phyloP scores from a whole-genome alignment of 2,329 filamentous ascomycete species.

The Ploettnerulaceae sp. region DNA sequence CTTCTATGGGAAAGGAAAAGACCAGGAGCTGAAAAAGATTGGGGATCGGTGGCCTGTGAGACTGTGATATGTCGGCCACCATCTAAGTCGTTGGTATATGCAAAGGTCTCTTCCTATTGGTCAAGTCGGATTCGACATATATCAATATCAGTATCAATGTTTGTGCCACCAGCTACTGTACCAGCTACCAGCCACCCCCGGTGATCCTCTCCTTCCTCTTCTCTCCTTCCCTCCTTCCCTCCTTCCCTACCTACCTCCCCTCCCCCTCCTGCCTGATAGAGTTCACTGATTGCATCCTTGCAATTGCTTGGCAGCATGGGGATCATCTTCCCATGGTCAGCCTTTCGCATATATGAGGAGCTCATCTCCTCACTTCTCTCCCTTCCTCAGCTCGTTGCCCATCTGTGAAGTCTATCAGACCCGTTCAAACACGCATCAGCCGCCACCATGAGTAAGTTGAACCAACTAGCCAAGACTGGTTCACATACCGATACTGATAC shows the following conservation, averaged over 20 bases:
- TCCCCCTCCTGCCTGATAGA: constrained; percentile 2
- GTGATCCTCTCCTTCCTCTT: too few species aligned
- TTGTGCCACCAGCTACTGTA: too few species aligned
- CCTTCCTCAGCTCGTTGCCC: constrained; percentile 1
- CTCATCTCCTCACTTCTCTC: neutral
- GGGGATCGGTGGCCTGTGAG: neutral
- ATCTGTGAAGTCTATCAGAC: constrained; percentile 1
- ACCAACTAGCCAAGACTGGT: too few species aligned
- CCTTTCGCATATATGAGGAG: constrained; percentile 8
- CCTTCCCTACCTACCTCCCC: neutral
- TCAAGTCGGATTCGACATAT: neutral
- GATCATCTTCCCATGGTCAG: constrained; percentile 1
- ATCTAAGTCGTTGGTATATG: neutral
- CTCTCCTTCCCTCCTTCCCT: too few species aligned
- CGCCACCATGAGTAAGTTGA: constrained; percentile 16
- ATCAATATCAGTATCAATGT: constrained; percentile 8
- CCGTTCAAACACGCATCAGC: neutral
- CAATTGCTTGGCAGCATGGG: constrained; percentile 2
- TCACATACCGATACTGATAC: too few species aligned
- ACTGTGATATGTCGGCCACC: neutral
- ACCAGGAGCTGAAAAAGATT: too few species aligned
- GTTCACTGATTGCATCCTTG: constrained; percentile 7
- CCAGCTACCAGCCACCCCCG: too few species aligned
- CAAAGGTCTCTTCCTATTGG: neutral
- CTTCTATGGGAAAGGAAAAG: too few species aligned